Conservation (phyloP, 768 basidiomycete species). For the Lyophyllum shimeji region DNA sequence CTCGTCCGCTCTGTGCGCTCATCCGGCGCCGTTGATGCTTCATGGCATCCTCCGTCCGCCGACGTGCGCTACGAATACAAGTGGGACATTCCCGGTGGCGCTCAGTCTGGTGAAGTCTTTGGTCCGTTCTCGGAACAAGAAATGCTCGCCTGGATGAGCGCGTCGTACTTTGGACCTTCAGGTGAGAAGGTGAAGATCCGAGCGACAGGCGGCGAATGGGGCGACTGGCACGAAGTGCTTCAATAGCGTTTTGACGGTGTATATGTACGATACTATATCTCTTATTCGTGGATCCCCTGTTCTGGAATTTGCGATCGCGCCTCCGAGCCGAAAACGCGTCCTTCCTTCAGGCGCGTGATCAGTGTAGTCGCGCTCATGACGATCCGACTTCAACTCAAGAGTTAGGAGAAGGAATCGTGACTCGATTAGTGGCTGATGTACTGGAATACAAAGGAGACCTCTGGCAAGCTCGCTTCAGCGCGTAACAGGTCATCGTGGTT, state of each 20-base stretch:
- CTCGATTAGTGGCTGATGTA: conserved; percentile 78
- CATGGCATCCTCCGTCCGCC: conserved; percentile 78
- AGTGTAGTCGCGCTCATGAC: neutral
- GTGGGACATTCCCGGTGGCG: conserved; percentile 61
- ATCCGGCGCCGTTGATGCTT: conserved; percentile 63
- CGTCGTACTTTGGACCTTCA: conserved; percentile 73
- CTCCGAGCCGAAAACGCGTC: neutral
- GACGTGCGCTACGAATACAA: conserved; percentile 79
- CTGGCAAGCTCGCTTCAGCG: conserved; percentile 79
- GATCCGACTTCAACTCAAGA: neutral
- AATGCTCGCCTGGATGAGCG: conserved; percentile 77
- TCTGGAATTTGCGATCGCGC: neutral
- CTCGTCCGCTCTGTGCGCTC: conserved; percentile 74
- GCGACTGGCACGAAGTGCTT: conserved; percentile 66
- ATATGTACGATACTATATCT: conserved; percentile 1
- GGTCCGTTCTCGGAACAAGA: conserved; percentile 84
- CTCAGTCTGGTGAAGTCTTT: conserved; percentile 53
- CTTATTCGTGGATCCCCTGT: neutral
- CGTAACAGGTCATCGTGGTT: conserved; percentile 96
- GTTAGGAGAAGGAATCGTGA: neutral
- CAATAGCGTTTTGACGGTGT: conserved; percentile 30
- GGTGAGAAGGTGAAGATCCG: conserved; percentile 83
- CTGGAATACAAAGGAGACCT: conserved; percentile 96
- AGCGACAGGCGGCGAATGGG: conserved; percentile 68
- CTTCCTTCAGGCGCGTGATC: neutral